Evolutionary conservation across 352 stramenopile species (phyloP), one percentile per base, ranked within the genome.

Genomic region (Phytophthora ramorum): DNA sequence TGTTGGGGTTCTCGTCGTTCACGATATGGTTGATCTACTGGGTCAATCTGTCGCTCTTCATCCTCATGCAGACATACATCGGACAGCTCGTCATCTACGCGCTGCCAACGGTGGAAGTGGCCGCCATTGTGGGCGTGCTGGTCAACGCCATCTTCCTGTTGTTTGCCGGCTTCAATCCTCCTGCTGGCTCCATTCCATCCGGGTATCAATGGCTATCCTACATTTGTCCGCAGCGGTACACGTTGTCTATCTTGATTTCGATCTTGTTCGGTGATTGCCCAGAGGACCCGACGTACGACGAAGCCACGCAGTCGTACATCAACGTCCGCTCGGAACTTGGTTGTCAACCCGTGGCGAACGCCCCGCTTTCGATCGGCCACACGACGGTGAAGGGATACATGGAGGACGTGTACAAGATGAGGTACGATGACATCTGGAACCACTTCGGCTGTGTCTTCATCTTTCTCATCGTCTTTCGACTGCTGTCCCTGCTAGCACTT

Each of bases 101-200:
- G 4, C 2, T 64, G 47, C 58, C 58, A 7, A 66, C 41, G 8
- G 41, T 69, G 2, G 68, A 76, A 34, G 63, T 65, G 1, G 68
- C 68, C 1, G 47, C 46, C 12, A 58, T 72, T 22, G 58, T 76
- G 2, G 63, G 63, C 35, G 43, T 71, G 9, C 22, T 79, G 20
- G 44, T 82, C n/a, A 78, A 73, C 63, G 63, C 71, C 22, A 67
- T 91, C 59, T 86, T 83, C 62, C 58, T 89, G 37, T 34, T 87
- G 3, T 86, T 90, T 68, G 68, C 75, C 51, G 80, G 83, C 19
- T 86, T 83, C 66, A 83, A 82, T 41, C 76, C 76, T 9, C 73
- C 73, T 8, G 59, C 71, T 3, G 44, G 45, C 5, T 51, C 60
- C 14, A 82, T 81, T 50, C 73, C 76, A 7, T 47, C 22, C 1